Base-by-base conservation (phyloP, 768 basidiomycete species). In the Coprinopsis marcescibilis region DNA sequence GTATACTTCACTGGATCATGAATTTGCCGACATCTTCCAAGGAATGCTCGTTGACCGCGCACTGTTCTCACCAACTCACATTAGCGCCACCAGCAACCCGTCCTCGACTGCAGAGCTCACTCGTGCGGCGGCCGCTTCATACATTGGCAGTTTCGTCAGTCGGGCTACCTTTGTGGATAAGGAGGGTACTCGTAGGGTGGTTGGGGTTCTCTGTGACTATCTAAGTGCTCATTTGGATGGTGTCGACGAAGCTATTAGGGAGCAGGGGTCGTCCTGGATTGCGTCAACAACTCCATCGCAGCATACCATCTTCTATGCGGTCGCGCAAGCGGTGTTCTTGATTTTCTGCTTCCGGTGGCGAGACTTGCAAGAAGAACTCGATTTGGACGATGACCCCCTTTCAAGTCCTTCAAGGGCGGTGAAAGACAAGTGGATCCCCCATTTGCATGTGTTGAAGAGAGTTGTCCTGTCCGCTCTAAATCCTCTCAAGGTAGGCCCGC, bases 301-400 rank as follows among this genome's bases (percentile, higher is more conserved):
- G 45, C 73, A 85, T 55, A 78, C 76, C 21, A 77, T 95, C 15
- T 97, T 97, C 60, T 97, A 97, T 61, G 92, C 94, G 2, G 85
- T 95, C 25, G 68, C 82, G 0, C 96, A 98, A 59, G 85, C 94
- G 0, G 80, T 93, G 8, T 94, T 99, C 61, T 75, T 98, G 52
- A 91, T 99, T 52, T 99, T 99, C 64, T 98, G 96, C 64, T 99
- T 98, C 67, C 73, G 96, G 10, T 98, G 95, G 95, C 70, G 89
- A 50, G 96, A 98, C 53, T 67, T 98, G 27, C 62, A 79, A 33
- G 78, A 80, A 41, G 76, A 75, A 17, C 69, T 68, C 35, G 77
- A 76, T n/a, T 68, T 65, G n/a, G 73, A 78, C 12, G 85, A 83
- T 4, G 72, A 68, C 19, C 76, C 71, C 23, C 41, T 38, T 43